Evolutionary conservation across 768 basidiomycete genomes (phyloP), one percentile per base, ranked within the genome.

Genomic region (Termitomyces sp.): DNA sequence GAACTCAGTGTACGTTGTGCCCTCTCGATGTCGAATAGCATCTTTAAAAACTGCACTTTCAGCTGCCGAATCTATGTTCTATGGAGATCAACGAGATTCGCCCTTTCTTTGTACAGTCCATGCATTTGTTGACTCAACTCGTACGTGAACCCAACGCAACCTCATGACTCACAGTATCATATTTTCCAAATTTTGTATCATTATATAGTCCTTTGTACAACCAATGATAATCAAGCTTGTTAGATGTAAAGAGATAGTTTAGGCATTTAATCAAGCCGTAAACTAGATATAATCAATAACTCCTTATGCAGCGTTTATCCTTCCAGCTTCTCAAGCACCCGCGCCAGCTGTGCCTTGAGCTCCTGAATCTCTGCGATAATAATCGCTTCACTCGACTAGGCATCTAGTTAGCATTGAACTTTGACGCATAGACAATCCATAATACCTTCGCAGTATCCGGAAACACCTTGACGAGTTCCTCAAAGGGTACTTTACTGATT

Each of bases 41-140:
- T 27, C 29, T n/a, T 16, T 48, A 18, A 16, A 40, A 47, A 50
- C 49, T 33, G 38, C 39, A 18, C 27, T 36, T 25, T 33, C 66
- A 95, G 93, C 76, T 97, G 56, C 84, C 91, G 4, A 90, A 94
- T 60, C 73, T 96, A 18, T 89, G 85, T 56, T 84, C 91, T 1
- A 88, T 95, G 86, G 94, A 97, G 69, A 90, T 97, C 71, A 93
- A 94, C 72, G 94, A 96, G 67, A 89, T 96, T 61, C 80, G 92
- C 35, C 91, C 94, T 2, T 91, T 91, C 74, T 94, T 95, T 63
- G 76, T 88, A 32, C 85, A 84, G 59, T 82, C 91, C 0, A 94
- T 94, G 91, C 77, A 80, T 54, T 70, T 89, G 41, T 71, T 92
- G 41, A 83, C 78, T 0, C 83, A 87, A 56, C 75, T 92, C n/a